phyloP scores from a whole-genome alignment of 805 yeast genomes.

The Saccharomycopsis fibuligera region DNA sequence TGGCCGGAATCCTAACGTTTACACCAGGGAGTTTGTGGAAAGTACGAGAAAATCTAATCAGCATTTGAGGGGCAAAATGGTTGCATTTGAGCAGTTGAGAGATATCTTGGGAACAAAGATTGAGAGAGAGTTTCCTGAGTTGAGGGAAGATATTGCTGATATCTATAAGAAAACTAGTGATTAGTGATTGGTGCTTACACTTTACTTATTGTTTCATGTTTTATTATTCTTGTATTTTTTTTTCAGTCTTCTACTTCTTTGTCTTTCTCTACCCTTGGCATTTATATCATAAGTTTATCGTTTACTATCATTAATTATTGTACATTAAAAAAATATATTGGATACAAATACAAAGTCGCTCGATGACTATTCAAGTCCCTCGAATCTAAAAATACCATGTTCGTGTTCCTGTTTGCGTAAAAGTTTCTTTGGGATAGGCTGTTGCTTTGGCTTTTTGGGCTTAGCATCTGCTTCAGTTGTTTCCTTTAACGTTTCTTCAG shows the following conservation, averaged over 20 bases:
- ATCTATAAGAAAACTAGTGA: slow-evolving; percentile 41
- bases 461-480: slow-evolving; percentile 18
- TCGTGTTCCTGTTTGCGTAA: neutral
- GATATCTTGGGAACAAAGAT: slow-evolving; percentile 65
- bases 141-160: slow-evolving; percentile 50
- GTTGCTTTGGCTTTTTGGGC: slow-evolving; percentile 11
- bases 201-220: neutral
- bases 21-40: slow-evolving; percentile 94
- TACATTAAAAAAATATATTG: too few species aligned
- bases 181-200: too few species aligned
- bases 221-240: too few species aligned
- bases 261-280: too few species aligned
- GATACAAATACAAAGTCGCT: too few species aligned
- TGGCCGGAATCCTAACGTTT: slow-evolving; percentile 95
- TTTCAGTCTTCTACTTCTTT: too few species aligned
- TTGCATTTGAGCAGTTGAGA: slow-evolving; percentile 57
- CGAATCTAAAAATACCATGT: neutral
- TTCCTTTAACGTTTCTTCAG: too few species aligned
- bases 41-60: slow-evolving; percentile 88
- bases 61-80: slow-evolving; percentile 75
- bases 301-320: too few species aligned
- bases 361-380: neutral
- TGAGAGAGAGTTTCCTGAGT: slow-evolving; percentile 71
- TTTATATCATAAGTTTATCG: too few species aligned
- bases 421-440: slow-evolving; percentile 8